Conservation (phyloP, 2,329 filamentous ascomycete species). For the Venturia oleaginea region DNA sequence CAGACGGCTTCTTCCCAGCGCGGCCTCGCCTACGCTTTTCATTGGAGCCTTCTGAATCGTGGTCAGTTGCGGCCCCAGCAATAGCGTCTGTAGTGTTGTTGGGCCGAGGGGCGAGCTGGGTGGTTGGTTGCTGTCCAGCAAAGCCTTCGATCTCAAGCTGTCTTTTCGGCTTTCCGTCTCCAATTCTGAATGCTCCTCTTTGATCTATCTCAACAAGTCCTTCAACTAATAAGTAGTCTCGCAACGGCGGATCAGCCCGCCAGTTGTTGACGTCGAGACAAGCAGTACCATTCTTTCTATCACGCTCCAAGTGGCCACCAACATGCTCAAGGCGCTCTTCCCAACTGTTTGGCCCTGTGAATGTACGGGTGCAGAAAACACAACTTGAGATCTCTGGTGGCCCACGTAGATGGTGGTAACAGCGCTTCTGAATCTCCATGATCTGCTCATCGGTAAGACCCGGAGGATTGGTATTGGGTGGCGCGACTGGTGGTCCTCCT, state of each 20-base stretch:
- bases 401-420: slow-evolving; percentile 51
- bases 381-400: slow-evolving; percentile 55
- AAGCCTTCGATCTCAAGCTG: slow-evolving; percentile 13
- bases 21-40: slow-evolving; percentile 12
- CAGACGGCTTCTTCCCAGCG: slow-evolving; percentile 11
- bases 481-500: not conserved
- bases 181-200: slow-evolving; percentile 12
- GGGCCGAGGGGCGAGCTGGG: slow-evolving; percentile 9
- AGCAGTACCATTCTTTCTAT: slow-evolving; percentile 25
- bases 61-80: not conserved
- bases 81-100: slow-evolving; percentile 1
- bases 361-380: slow-evolving; percentile 55
- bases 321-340: slow-evolving; percentile 82
- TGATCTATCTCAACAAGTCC: slow-evolving; percentile 24
- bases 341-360: slow-evolving; percentile 54
- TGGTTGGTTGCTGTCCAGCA: slow-evolving; percentile 11
- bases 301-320: slow-evolving; percentile 65
- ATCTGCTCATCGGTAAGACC: slow-evolving; percentile 43
- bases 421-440: slow-evolving; percentile 46
- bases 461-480: slow-evolving; percentile 7
- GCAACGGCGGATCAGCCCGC: slow-evolving; percentile 18
- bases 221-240: slow-evolving; percentile 32
- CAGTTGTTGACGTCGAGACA: slow-evolving; percentile 12
- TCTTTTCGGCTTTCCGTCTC: slow-evolving; percentile 12
- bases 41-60: slow-evolving; percentile 11